Evolutionary conservation across 306 rosid genomes (phyloP).

Genomic region (Leucaena leucocephala): DNA sequence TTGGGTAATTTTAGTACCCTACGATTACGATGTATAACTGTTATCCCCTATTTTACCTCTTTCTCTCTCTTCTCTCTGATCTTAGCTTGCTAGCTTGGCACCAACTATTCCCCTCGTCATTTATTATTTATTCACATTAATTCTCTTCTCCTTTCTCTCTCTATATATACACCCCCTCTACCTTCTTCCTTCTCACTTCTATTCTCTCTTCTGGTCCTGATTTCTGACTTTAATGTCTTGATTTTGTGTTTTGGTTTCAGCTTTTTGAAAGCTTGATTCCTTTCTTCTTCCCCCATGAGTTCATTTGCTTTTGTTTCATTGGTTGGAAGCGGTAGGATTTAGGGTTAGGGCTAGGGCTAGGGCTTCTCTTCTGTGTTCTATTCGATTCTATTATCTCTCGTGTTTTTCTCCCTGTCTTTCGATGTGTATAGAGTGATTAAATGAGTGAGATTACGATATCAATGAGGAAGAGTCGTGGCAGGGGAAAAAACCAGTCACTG

Average conservation of each 20-base stretch:
- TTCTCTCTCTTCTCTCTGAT: slow-evolving; percentile 34
- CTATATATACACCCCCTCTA: slow-evolving; percentile 43
- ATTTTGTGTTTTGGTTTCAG: not conserved
- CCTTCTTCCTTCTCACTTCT: slow-evolving; percentile 38
- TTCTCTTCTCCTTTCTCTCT: slow-evolving; percentile 22
- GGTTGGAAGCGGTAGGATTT: slow-evolving; percentile 10
- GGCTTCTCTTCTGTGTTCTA: too few relatives aligned
- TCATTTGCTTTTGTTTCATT: slow-evolving; percentile 20
- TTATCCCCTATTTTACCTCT: slow-evolving; percentile 18
- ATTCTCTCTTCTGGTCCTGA: slow-evolving; percentile 20
- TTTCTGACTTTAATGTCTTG: not conserved
- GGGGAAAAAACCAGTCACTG: slow-evolving; percentile 44
- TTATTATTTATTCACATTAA: slow-evolving; percentile 31
- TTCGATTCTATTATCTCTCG: not conserved
- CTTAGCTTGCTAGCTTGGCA: slow-evolving; percentile 25
- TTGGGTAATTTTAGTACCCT: slow-evolving; percentile 61
- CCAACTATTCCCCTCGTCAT: slow-evolving; percentile 46
- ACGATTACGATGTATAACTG: slow-evolving; percentile 71
- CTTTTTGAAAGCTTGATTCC: not conserved
- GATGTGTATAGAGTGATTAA: not conserved
- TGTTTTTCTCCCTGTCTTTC: not conserved
- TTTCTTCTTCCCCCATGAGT: not conserved
- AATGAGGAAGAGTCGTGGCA: slow-evolving; percentile 9
- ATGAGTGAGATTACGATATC: not conserved
- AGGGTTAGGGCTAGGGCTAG: slow-evolving; percentile 58